Conservation (phyloP, 192 early-diverging fungal genomes). For the Glomus cerebriforme region DNA sequence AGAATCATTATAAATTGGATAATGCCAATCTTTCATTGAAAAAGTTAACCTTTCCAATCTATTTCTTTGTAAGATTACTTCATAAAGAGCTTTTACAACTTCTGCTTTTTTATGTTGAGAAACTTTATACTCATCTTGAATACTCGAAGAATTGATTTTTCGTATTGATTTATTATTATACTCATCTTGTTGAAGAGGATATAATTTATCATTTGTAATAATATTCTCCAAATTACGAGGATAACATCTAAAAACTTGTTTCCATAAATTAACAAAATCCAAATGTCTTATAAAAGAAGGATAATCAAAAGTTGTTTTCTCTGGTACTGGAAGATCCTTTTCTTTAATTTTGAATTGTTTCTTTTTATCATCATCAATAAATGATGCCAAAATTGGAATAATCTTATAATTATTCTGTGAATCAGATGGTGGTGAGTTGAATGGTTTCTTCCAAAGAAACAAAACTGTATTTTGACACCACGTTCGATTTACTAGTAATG, state of each 20-base stretch:
- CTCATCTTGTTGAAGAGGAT: not conserved
- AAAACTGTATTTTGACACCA: slow-evolving; percentile 1
- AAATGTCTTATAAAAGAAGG: not conserved
- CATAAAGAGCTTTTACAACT: not conserved
- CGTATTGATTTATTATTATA: too few relatives aligned
- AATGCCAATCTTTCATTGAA: not conserved
- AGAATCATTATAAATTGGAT: not conserved
- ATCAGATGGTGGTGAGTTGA: not conserved
- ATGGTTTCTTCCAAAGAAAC: slow-evolving; percentile 6
- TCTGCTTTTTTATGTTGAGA: not conserved
- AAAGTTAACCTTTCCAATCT: not conserved
- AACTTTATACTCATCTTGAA: not conserved
- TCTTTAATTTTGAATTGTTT: not conserved
- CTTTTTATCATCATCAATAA: not conserved
- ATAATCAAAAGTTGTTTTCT: not conserved
- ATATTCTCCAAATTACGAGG: not conserved
- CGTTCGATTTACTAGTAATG: not conserved
- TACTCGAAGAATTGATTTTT: not conserved
- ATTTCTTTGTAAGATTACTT: not conserved
- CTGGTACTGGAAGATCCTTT: not conserved
- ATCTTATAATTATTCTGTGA: not conserved
- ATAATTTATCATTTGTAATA: not conserved
- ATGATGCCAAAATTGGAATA: not conserved
- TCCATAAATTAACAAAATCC: not conserved
- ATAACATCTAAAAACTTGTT: not conserved